A percentile compares a stretch with the other conserved stretches of the same genome.
These are phyloP conservation scores for Chaetomium cochliodes DNA, from an alignment of 495 filamentous ascomycete species.

Conservation along the genomic window DNA sequence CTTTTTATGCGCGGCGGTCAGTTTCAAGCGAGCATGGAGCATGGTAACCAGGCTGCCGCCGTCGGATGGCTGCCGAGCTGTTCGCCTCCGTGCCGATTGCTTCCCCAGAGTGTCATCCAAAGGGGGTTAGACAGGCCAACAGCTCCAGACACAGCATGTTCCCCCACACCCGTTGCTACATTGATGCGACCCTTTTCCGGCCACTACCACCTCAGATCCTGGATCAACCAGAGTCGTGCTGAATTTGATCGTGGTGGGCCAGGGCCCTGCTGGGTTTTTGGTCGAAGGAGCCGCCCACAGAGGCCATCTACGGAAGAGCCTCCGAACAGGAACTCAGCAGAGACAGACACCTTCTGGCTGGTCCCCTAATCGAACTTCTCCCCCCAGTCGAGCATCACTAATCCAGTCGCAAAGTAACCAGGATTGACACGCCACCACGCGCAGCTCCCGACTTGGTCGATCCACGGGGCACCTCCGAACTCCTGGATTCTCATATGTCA, in stretches of 20 bases:
- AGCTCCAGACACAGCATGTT: not conserved
- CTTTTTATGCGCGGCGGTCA: not conserved
- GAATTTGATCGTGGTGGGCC: constrained; percentile 1
- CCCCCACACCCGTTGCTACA: constrained; percentile 2
- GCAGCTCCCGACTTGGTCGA: constrained; percentile 1
- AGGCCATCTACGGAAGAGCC: not conserved
- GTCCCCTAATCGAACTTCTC: not conserved
- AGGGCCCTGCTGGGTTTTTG: not conserved
- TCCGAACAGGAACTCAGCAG: not conserved
- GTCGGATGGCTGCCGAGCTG: not conserved
- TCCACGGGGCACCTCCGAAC: not conserved
- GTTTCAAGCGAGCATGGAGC: constrained; percentile 1
- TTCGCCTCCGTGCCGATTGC: constrained; percentile 5
- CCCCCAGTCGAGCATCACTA: not conserved
- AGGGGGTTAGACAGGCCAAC: constrained; percentile 6
- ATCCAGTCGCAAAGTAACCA: constrained; percentile 13
- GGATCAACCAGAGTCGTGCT: constrained; percentile 18
- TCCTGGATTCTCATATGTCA: not conserved
- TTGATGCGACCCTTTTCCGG: constrained; percentile 22
- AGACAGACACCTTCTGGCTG: too few species aligned
- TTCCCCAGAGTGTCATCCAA: constrained; percentile 17
- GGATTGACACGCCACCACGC: constrained; percentile 8
- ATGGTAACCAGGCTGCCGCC: constrained; percentile 5
- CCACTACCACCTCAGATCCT: constrained; percentile 30
- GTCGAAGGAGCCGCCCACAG: not conserved